Evolutionary conservation across 495 filamentous ascomycete species (phyloP), one percentile per base, ranked within the genome.

Genomic region (Sphaerosporella brunnea): DNA sequence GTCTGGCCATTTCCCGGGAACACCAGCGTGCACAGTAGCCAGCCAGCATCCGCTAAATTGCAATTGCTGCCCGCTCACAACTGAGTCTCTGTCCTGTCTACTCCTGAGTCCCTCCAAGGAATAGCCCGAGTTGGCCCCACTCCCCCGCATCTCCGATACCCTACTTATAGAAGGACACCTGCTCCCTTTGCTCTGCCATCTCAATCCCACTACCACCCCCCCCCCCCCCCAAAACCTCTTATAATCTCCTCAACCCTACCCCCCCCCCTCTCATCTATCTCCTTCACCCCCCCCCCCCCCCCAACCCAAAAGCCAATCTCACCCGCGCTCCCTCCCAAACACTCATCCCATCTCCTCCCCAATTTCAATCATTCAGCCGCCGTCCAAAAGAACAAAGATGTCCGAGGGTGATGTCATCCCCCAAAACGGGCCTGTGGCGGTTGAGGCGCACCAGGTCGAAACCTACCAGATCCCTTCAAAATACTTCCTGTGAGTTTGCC

Each of bases 391-490:
- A 26, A 43, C 2, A 10, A 43, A 16, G 35, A 88, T 90, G 82
- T 76, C 75, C 60, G 78, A 81, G 63, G 74, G 69, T 48, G 61
- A 61, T 16, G 62, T 69, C 49, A 58, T 62, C 46, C 66, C 72
- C 45, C 68, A 70, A 52, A 73, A 73, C 62, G 66, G 69, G 60
- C 68, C 74, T 2, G 83, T 86, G 66, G 84, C 92, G 50, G 70
- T 70, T 39, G 85, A 93, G 69, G 81, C 85, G 57, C 83, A 90
- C 65, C 68, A 82, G 61, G 82, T 85, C 53, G 78, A 86, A 64
- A 93, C 82, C 13, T 90, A 74, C 68, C 78, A 83, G 63, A 67
- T 61, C 54, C 45, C 53, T 45, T 36, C 50, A 48, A 51, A 37
- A 24, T 54, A 61, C 35, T 46, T 51, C 28, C 37, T 50, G 51